These are phyloP conservation scores for Coemansia sp. DNA, from an alignment of 192 early-diverging fungal genomes.

Conservation along the genomic window DNA sequence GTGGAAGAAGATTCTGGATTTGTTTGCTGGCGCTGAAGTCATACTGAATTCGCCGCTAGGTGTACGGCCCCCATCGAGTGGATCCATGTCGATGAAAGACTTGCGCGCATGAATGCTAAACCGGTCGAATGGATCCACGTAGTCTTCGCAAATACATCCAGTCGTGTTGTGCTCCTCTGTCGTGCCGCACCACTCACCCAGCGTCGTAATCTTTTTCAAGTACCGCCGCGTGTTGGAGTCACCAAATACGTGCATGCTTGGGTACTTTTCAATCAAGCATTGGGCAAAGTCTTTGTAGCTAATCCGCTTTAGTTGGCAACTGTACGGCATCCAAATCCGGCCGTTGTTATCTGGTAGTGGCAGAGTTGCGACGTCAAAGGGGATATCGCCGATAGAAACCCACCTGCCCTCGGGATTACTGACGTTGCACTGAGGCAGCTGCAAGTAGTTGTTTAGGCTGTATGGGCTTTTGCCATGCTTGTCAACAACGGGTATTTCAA, in stretches of 20 bases:
- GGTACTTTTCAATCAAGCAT: constrained; percentile 37
- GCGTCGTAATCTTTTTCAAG: constrained; percentile 45
- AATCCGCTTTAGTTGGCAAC: constrained; percentile 34
- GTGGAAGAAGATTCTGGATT: constrained; percentile 2
- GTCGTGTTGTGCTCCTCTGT: constrained; percentile 6
- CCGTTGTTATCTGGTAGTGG: constrained; percentile 27
- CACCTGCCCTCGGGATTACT: constrained; percentile 47
- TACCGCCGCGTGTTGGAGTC: constrained; percentile 55
- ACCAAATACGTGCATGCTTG: constrained; percentile 44
- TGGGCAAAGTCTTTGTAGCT: constrained; percentile 36
- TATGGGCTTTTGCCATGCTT: neutral
- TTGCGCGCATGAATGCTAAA: neutral
- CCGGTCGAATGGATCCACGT: constrained; percentile 8
- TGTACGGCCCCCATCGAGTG: neutral
- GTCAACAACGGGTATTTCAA: neutral
- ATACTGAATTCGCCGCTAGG: neutral
- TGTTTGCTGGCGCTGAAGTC: neutral
- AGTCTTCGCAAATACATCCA: constrained; percentile 53
- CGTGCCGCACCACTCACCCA: constrained; percentile 46
- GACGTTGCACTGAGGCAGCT: constrained; percentile 47
- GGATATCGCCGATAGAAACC: constrained; percentile 29
- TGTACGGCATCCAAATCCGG: constrained; percentile 54
- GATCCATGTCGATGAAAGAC: constrained; percentile 5
- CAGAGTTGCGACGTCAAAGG: constrained; percentile 1
- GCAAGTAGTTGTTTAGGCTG: constrained; percentile 21